phyloP scores from a whole-genome alignment of 257 asterid genomes.

The Fraxinus americana region DNA sequence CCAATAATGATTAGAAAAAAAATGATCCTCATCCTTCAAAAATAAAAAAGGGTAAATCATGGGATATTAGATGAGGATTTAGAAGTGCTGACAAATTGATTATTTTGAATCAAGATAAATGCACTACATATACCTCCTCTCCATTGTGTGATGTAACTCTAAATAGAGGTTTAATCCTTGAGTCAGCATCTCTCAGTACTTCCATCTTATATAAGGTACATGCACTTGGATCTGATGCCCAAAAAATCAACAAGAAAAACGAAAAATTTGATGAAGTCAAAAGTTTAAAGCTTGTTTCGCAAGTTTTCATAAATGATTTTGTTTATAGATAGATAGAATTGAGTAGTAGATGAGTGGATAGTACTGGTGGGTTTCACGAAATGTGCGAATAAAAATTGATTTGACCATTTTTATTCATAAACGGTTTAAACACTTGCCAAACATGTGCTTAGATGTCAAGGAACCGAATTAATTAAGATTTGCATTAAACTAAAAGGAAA shows the following conservation, averaged over 20 bases:
- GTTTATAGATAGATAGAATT: too few species aligned
- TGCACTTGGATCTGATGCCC: constrained; percentile 66
- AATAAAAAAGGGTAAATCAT: neutral
- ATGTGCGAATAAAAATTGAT: too few species aligned
- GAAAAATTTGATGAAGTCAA: constrained; percentile 13
- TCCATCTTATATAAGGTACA: constrained; percentile 72
- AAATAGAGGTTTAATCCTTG: constrained; percentile 65
- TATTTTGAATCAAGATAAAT: constrained; percentile 15
- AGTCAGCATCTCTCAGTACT: constrained; percentile 70
- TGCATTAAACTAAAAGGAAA: constrained; percentile 9
- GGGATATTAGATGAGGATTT: neutral
- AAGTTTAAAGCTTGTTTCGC: neutral
- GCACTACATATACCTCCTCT: constrained; percentile 67
- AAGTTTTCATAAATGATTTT: too few species aligned
- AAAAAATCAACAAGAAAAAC: constrained; percentile 27
- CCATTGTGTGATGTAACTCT: constrained; percentile 74
- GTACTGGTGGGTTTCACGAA: too few species aligned
- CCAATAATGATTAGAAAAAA: neutral
- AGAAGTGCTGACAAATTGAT: neutral
- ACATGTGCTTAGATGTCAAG: neutral
- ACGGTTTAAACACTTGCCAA: too few species aligned
- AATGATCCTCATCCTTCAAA: neutral
- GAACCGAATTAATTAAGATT: constrained; percentile 15
- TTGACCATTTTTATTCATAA: too few species aligned
- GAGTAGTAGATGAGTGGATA: too few species aligned